Percentiles rank a stretch among this genome's conserved stretches.
phyloP scores from a whole-genome alignment of 805 yeast species.

The Naumovozyma dairenensis region DNA sequence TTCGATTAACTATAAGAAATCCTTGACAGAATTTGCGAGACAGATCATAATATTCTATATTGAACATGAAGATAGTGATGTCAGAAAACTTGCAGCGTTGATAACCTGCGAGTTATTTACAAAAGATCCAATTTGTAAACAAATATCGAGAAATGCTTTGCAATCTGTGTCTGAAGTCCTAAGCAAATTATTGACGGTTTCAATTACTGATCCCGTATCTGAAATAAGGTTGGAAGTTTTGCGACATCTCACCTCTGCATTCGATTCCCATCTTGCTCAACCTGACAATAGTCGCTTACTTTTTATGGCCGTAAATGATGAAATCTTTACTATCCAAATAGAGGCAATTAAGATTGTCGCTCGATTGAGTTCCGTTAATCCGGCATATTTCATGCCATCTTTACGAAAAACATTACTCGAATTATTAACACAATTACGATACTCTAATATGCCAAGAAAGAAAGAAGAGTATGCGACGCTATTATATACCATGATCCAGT shows the following conservation, averaged over 20 bases:
- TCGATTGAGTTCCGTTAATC: constrained; percentile 73
- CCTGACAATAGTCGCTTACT: constrained; percentile 80
- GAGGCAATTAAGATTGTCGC: constrained; percentile 75
- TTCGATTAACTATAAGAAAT: constrained; percentile 62
- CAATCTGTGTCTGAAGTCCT: constrained; percentile 78
- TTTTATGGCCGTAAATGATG: constrained; percentile 87
- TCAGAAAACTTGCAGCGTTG: constrained; percentile 74
- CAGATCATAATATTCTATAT: constrained; percentile 75
- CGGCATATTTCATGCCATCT: constrained; percentile 93
- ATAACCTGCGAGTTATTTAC: constrained; percentile 71
- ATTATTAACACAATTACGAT: constrained; percentile 73
- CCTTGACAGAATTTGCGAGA: constrained; percentile 80
- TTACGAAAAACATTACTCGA: constrained; percentile 80
- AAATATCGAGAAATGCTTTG: constrained; percentile 70
- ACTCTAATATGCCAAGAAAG: constrained; percentile 61
- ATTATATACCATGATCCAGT: constrained; percentile 60
- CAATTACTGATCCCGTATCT: constrained; percentile 79
- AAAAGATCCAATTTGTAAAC: constrained; percentile 74
- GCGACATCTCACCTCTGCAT: constrained; percentile 56
- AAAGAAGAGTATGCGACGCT: constrained; percentile 82
- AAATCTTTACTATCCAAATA: constrained; percentile 70
- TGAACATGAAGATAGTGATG: constrained; percentile 68
- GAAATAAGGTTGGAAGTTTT: constrained; percentile 79
- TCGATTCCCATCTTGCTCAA: constrained; percentile 89
- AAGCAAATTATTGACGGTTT: constrained; percentile 66